Evolutionary conservation across 75 land plant genomes (phyloP).

Genomic region (Chamaecyparis obtusa): DNA sequence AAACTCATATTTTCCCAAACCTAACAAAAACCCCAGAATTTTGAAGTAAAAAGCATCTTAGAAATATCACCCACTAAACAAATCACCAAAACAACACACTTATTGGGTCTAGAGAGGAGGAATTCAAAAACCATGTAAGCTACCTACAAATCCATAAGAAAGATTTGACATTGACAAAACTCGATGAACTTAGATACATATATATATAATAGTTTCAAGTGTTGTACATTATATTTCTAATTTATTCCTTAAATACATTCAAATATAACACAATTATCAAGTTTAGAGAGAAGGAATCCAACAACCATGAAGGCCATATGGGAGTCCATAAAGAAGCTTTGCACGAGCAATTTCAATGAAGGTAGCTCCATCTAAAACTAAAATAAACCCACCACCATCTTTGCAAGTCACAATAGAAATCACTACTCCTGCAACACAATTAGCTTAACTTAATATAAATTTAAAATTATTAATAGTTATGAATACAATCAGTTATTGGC

Average conservation of each 20-base stretch:
- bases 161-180: background rate
- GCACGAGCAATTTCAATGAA: slow-evolving; percentile 72
- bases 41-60: no score
- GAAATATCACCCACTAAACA: no score
- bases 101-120: background rate
- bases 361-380: slow-evolving; percentile 54
- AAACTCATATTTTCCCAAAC: no score
- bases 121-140: background rate
- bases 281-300: slow-evolving; percentile 44
- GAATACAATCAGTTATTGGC: background rate
- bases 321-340: slow-evolving; percentile 68
- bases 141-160: background rate
- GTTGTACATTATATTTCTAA: no score
- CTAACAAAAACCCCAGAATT: no score
- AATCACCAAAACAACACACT: no score
- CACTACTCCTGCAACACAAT: slow-evolving; percentile 51
- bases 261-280: no score
- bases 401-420: slow-evolving; percentile 63
- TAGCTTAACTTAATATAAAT: background rate
- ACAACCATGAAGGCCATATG: slow-evolving; percentile 77
- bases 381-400: slow-evolving; percentile 52
- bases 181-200: background rate
- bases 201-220: slow-evolving; percentile 29
- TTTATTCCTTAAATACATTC: no score
- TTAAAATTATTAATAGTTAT: no score